Evolutionary conservation across 768 basidiomycete species (phyloP), one percentile per base, ranked within the genome.

Genomic region (Plicaturopsis crispa): DNA sequence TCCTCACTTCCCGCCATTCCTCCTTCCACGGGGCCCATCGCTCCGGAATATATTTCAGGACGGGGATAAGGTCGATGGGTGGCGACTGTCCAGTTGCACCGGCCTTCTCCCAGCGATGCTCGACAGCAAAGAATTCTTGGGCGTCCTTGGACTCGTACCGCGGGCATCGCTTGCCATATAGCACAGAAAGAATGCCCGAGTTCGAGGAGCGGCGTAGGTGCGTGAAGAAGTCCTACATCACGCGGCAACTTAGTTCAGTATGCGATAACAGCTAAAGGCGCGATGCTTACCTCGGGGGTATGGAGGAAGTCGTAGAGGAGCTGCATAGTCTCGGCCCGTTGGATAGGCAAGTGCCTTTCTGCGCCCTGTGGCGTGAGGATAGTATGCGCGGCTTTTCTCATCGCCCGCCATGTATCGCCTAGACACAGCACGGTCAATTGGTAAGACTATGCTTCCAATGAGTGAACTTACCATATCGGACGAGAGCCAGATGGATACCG

Each of bases 11-110:
- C 7, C 23, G 33, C 35, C 49, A 49, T 3, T 49, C 42, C 5
- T 24, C 35, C 33, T 51, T 50, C 50, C 50, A 52, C 3, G 43
- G 24, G 5, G 50, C 47, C 48, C 48, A 50, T 7, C 44, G 22
- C 23, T 42, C 45, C 6, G 51, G 50, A 31, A 50, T 26, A 20
- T 50, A 33, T 33, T 44, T 34, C 11, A 52, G 45, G 30, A 48
- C 21, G 19, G 50, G 51, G 8, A 52, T 13, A 17, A 50, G 38
- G 33, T 52, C 51, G 11, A 52, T 23, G 16, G 51, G 50, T 20
- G 51, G 47, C 24, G 45, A 46, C 5, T 46, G 37, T 23, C 50
- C 50, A 12, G 46, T 46, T 31, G 41, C 50, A 22, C 48, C 40
- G 6, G 42, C 39, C 18, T 40, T 31, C 21, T 41, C 34, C 49